phyloP scores from a whole-genome alignment of 2,329 filamentous ascomycete species.

The Nakataea oryzae region DNA sequence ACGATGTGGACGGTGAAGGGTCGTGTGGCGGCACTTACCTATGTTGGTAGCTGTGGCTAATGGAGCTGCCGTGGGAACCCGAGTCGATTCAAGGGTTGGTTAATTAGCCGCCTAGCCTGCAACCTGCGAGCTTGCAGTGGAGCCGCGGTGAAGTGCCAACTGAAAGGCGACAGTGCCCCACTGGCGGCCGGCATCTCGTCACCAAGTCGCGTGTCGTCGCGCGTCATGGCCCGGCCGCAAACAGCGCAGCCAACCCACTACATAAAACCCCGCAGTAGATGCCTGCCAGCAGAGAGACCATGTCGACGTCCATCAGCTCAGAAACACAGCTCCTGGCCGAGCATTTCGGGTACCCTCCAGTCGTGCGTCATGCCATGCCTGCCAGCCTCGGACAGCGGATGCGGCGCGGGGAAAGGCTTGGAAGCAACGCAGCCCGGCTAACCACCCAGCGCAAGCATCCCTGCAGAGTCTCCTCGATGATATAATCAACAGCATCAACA shows the following conservation, averaged over 20 bases:
- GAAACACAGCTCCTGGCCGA: slow-evolving; percentile 74
- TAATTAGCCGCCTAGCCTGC: too few relatives aligned
- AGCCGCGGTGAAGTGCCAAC: too few relatives aligned
- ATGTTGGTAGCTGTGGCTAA: neutral
- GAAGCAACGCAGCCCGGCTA: neutral
- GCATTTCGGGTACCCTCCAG: slow-evolving; percentile 88
- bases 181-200: neutral
- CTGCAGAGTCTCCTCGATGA: slow-evolving; percentile 84
- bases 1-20: neutral
- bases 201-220: neutral
- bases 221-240: neutral
- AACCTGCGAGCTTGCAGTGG: too few relatives aligned
- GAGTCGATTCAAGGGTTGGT: neutral
- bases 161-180: too few relatives aligned
- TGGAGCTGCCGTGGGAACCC: neutral
- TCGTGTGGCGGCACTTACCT: neutral
- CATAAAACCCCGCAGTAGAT: neutral
- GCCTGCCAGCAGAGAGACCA: slow-evolving; percentile 7
- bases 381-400: neutral
- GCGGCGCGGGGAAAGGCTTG: neutral
- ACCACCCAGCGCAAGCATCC: neutral
- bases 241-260: neutral
- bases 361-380: slow-evolving; percentile 51
- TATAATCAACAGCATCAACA: slow-evolving; percentile 94
- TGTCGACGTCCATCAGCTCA: slow-evolving; percentile 20